Conservation (phyloP, 2,329 filamentous ascomycete genomes). For the Fusarium caatingaense region DNA sequence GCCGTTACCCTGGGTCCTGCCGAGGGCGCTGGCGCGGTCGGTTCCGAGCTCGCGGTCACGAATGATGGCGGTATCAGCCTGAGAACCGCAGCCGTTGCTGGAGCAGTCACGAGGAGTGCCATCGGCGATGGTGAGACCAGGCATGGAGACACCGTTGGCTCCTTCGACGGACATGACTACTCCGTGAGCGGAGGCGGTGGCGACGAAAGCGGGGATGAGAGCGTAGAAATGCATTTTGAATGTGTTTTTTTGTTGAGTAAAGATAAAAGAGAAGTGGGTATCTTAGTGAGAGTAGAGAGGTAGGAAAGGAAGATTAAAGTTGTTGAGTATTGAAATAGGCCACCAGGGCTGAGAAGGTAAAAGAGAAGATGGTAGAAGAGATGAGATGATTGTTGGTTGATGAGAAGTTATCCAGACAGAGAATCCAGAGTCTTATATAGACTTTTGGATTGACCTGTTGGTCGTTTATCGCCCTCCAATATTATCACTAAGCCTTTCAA, state of each 20-base stretch:
- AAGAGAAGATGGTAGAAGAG: not conserved
- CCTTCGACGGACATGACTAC: constrained; percentile 66
- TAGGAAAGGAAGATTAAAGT: not conserved
- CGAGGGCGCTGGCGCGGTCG: constrained; percentile 67
- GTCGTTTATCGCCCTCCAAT: not conserved
- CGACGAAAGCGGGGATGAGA: constrained; percentile 52
- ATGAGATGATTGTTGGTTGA: not conserved
- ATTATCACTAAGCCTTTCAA: not conserved
- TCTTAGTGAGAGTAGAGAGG: not conserved
- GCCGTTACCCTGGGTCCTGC: constrained; percentile 70
- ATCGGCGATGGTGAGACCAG: constrained; percentile 67
- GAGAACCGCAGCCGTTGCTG: constrained; percentile 69
- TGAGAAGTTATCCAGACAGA: not conserved
- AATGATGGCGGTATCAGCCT: constrained; percentile 78
- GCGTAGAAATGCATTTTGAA: constrained; percentile 49
- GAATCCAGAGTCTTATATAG: constrained; percentile 4
- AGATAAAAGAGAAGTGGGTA: not conserved
- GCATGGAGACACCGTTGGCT: constrained; percentile 72
- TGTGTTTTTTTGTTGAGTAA: not conserved
- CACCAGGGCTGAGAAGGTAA: not conserved
- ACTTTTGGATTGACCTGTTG: not conserved
- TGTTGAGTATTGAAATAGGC: not conserved
- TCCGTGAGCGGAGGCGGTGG: constrained; percentile 67
- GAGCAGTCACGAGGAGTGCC: constrained; percentile 76
- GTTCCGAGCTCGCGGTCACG: constrained; percentile 67